Percentiles rank a stretch among this genome's conserved stretches.
phyloP scores from a whole-genome alignment of 2,329 filamentous ascomycete species.

The Cladophialophora psammophila region DNA sequence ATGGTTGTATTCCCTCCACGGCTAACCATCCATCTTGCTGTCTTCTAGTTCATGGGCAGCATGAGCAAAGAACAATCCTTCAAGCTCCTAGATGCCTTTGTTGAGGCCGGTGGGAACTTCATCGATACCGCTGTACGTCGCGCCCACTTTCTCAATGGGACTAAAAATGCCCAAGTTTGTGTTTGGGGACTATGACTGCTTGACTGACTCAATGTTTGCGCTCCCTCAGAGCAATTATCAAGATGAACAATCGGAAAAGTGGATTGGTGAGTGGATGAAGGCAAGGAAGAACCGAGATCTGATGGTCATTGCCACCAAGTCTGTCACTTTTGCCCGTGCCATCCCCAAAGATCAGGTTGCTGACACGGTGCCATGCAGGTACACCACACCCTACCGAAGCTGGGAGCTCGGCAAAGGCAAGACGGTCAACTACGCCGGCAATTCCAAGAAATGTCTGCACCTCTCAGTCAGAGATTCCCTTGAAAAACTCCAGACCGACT shows the following conservation, averaged over 20 bases:
- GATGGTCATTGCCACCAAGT: conserved; percentile 76
- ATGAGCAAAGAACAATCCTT: conserved; percentile 70
- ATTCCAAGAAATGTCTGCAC: conserved; percentile 53
- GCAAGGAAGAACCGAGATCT: conserved; percentile 69
- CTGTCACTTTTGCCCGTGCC: conserved; percentile 60
- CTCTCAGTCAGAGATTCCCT: conserved; percentile 55
- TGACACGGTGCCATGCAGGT: conserved; percentile 58
- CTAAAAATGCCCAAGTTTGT: neutral
- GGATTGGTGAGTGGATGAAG: conserved; percentile 68
- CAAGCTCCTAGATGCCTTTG: conserved; percentile 71
- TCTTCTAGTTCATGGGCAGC: conserved; percentile 42
- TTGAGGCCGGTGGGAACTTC: conserved; percentile 72
- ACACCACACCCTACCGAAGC: conserved; percentile 63
- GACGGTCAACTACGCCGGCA: conserved; percentile 54
- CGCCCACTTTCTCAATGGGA: neutral
- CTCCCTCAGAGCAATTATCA: conserved; percentile 68
- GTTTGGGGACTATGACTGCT: neutral
- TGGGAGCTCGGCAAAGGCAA: conserved; percentile 50
- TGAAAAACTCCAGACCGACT: conserved; percentile 60
- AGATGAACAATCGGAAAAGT: conserved; percentile 67
- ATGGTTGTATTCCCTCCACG: neutral
- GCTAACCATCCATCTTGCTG: neutral
- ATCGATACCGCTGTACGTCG: conserved; percentile 66
- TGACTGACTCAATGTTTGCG: neutral
- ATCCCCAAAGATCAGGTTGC: neutral